phyloP scores from a whole-genome alignment of 1,284 basidiomycete species.

The Pseudozyma sp. region DNA sequence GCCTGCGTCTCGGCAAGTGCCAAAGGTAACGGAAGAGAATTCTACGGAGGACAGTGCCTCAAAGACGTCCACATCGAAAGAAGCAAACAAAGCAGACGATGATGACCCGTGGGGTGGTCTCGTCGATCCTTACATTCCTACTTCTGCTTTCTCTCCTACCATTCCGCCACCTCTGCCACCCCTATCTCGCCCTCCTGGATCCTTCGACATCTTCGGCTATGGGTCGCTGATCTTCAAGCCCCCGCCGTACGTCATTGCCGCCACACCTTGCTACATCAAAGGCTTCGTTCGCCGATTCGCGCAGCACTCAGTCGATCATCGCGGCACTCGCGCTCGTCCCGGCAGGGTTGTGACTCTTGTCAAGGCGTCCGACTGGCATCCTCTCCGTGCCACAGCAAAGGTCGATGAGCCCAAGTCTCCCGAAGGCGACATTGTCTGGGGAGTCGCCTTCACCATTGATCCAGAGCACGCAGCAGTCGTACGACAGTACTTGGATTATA shows the following conservation, averaged over 20 bases:
- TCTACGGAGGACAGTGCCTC: background rate
- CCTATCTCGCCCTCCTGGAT: conserved; percentile 47
- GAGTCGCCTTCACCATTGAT: conserved; percentile 85
- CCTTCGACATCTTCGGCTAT: conserved; percentile 66
- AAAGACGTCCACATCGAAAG: background rate
- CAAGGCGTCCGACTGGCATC: conserved; percentile 82
- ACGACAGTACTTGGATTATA: conserved; percentile 82
- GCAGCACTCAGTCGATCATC: conserved; percentile 85
- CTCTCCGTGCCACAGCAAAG: conserved; percentile 67
- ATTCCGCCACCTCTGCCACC: conserved; percentile 35
- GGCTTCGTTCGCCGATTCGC: conserved; percentile 87
- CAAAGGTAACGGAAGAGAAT: background rate
- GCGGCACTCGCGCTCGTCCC: conserved; percentile 64
- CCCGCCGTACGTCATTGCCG: conserved; percentile 64
- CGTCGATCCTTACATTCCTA: conserved; percentile 37
- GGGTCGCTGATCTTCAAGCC: conserved; percentile 68
- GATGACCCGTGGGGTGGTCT: conserved; percentile 39
- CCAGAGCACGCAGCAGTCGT: conserved; percentile 79
- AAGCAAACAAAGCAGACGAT: background rate
- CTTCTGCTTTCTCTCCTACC: conserved; percentile 31
- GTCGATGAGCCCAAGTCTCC: conserved; percentile 72
- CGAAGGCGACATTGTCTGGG: conserved; percentile 78
- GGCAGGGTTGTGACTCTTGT: conserved; percentile 88
- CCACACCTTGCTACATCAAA: conserved; percentile 80
- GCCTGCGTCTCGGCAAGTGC: background rate